Evolutionary conservation across 768 basidiomycete species (phyloP), one percentile per base, ranked within the genome.

Genomic region (Rhodotorula toruloides): DNA sequence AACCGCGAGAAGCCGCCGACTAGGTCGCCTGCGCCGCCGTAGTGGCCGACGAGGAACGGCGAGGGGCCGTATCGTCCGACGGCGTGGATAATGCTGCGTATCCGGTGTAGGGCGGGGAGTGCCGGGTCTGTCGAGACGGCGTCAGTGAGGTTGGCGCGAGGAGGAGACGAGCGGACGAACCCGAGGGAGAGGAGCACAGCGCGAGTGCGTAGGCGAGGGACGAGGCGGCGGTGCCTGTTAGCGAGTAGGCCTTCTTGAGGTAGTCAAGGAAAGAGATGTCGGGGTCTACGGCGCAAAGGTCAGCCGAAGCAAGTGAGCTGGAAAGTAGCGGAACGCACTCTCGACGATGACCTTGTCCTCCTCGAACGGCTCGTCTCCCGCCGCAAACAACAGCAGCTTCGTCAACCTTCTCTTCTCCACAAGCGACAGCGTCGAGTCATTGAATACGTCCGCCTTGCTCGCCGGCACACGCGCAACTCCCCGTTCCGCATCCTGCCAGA

Each of bases 371-470:
- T 68, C 71, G 12, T 58, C 84, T 4, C 83, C 83, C 43, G 89
- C 86, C 74, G 67, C 71, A 19, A 90, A 92, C 72, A 86, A 83
- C 52, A 98, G 78, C 73, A 94, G 91, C 63, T 92, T 89, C 89
- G 97, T 97, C 32, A 98, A 79, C 39, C 89, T 82, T 49, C 93
- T 81, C 79, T 97, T 98, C 68, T 93, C 90, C 39, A 92, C 76
- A 17, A 97, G 81, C 12, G 81, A 81, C 13, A 97, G 83, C 14
- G 81, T 81, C 74, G 85, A 85, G 78, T 84, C 86, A 79, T 88
- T 91, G 83, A 98, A 97, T 6, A 98, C 83, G 64, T 90, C 88
- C 77, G 92, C 92, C 76, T 96, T 97, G 79, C 85, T 89, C 39
- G 86, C 86, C 2, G 94, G 94, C 0, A 97, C 93, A 16, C 63